A percentile compares a stretch with the other conserved stretches of the same genome.
Evolutionary conservation across 345 rosid species (phyloP).

Genomic region (Populus davidiana): DNA sequence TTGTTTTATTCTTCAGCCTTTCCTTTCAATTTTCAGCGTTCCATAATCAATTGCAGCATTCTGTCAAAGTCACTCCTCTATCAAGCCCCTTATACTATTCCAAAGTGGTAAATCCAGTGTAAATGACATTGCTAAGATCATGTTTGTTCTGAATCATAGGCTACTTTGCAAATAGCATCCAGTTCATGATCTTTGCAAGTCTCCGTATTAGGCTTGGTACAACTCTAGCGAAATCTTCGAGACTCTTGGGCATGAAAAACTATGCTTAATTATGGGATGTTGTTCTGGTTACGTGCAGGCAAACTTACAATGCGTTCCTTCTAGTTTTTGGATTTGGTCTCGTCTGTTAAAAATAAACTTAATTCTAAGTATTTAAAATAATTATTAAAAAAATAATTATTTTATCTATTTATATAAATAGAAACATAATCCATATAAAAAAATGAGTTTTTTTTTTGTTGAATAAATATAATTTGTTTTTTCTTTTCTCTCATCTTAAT

Average conservation of each 20-base stretch:
- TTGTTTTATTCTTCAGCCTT: not conserved
- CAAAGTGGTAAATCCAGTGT: no score
- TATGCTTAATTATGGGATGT: no score
- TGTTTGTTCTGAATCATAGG: not conserved
- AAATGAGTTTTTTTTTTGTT: no score
- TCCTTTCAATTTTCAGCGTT: not conserved
- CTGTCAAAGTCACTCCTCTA: not conserved
- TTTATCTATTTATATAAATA: no score
- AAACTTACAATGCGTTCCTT: not conserved
- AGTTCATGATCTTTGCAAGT: not conserved
- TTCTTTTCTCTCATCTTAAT: no score
- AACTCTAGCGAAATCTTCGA: not conserved
- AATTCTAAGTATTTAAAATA: no score
- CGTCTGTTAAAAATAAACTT: no score
- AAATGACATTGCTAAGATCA: no score
- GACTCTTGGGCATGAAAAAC: not conserved
- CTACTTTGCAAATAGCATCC: not conserved
- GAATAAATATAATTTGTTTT: no score
- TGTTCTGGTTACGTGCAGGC: not conserved
- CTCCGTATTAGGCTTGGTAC: not conserved
- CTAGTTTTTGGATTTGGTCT: no score
- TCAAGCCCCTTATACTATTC: not conserved
- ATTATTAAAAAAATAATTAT: accelerated
- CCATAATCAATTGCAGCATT: not conserved
- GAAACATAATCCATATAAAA: no score